phyloP scores from a whole-genome alignment of 768 basidiomycete species.

The Mycena crocata region DNA sequence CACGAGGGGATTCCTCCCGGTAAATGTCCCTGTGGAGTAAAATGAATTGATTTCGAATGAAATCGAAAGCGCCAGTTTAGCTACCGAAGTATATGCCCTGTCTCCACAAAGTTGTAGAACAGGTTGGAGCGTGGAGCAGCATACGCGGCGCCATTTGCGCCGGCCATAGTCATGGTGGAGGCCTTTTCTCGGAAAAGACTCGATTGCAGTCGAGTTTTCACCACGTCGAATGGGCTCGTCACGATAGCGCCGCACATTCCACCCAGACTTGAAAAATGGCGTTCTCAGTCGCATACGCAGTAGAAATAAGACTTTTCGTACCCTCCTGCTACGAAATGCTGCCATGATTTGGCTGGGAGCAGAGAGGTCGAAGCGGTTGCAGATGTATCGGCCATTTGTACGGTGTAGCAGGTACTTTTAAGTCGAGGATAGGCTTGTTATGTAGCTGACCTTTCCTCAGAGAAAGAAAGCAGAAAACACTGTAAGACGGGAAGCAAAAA shows the following conservation, averaged over 20 bases:
- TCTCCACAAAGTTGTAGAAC: conserved; percentile 95
- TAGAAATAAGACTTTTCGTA: conserved; percentile 50
- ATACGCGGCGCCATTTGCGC: conserved; percentile 50
- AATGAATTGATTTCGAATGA: not conserved
- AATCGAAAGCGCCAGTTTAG: conserved; percentile 31
- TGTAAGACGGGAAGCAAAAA: no score
- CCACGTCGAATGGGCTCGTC: conserved; percentile 97
- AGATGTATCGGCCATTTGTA: conserved; percentile 39
- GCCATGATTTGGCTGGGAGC: conserved; percentile 83
- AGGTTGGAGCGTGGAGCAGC: conserved; percentile 61
- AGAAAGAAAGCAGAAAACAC: no score
- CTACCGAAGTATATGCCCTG: conserved; percentile 88
- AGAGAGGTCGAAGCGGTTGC: conserved; percentile 48
- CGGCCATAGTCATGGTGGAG: conserved; percentile 52
- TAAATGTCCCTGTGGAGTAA: conserved; percentile 83
- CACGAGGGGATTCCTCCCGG: conserved; percentile 85
- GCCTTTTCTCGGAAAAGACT: conserved; percentile 73
- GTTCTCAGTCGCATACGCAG: conserved; percentile 16
- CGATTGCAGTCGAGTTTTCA: conserved; percentile 97
- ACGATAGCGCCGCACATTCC: conserved; percentile 98
- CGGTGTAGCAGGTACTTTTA: not conserved
- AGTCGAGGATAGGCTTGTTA: not conserved
- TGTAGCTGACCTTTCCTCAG: no score
- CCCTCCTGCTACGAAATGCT: conserved; percentile 90
- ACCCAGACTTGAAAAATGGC: conserved; percentile 77